Percentiles rank a stretch among this genome's conserved stretches.
phyloP scores from a whole-genome alignment of 805 yeast genomes.

The Candida caryicola region DNA sequence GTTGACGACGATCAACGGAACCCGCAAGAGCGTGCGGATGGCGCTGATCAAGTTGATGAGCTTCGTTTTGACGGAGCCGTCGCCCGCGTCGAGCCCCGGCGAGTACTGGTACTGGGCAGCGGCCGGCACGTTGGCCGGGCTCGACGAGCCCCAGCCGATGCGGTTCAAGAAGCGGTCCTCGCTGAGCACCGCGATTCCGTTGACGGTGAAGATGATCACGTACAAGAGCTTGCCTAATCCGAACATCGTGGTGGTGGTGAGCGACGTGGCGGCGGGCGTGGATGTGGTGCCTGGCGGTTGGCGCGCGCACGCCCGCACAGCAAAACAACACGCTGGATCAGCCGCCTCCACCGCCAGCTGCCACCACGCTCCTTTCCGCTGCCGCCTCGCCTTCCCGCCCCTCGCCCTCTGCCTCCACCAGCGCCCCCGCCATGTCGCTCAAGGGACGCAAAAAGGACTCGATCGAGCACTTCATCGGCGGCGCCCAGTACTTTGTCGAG shows the following conservation, averaged over 20 bases:
- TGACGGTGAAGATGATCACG: slow-evolving; percentile 57
- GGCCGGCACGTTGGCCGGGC: slow-evolving; percentile 11
- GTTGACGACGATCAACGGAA: slow-evolving; percentile 71
- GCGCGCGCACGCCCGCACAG: no score
- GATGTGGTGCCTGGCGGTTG: background rate
- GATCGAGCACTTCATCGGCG: slow-evolving; percentile 48
- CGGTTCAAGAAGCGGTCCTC: slow-evolving; percentile 78
- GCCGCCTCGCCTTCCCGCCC: no score
- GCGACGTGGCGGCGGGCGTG: background rate
- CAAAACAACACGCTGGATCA: background rate
- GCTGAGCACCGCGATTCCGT: slow-evolving; percentile 74
- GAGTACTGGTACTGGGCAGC: slow-evolving; percentile 20
- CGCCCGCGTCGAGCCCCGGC: slow-evolving; percentile 46
- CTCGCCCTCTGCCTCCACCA: no score
- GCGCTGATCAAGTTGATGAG: slow-evolving; percentile 68
- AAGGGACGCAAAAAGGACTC: slow-evolving; percentile 49
- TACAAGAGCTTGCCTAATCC: slow-evolving; percentile 60
- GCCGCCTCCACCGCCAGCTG: slow-evolving; percentile 3
- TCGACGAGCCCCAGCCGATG: slow-evolving; percentile 36
- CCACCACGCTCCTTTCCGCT: no score
- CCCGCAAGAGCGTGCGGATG: slow-evolving; percentile 68
- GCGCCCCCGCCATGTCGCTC: no score
- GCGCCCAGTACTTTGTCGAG: slow-evolving; percentile 44
- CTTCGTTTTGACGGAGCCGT: slow-evolving; percentile 50
- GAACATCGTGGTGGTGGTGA: slow-evolving; percentile 39